Conservation (phyloP, 805 yeast genomes). For the Hanseniaspora occidentalis region DNA sequence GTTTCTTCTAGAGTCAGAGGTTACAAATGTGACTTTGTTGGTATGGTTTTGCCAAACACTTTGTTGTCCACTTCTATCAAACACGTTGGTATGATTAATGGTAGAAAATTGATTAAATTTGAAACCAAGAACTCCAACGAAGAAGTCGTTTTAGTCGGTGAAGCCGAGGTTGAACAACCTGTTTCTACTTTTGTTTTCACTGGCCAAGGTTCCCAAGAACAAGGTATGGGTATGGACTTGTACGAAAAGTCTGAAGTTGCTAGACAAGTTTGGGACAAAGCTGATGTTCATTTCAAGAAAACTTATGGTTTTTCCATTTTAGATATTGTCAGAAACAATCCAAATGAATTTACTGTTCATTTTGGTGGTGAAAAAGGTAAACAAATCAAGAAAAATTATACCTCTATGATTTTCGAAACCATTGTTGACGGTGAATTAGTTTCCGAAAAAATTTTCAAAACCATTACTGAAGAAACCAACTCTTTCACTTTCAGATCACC, state of each 20-base stretch:
- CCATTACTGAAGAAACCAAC: conserved; percentile 66
- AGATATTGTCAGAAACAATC: conserved; percentile 91
- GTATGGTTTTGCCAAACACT: conserved; percentile 97
- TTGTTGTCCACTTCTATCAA: conserved; percentile 75
- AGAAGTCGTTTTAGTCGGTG: conserved; percentile 76
- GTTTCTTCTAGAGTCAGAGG: conserved; percentile 94
- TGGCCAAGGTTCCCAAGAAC: conserved; percentile 99
- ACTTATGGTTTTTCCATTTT: conserved; percentile 96
- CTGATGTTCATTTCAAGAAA: conserved; percentile 81
- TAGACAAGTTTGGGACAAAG: conserved; percentile 92
- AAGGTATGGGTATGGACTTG: conserved; percentile 99
- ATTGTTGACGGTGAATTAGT: conserved; percentile 72
- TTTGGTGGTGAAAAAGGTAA: conserved; percentile 98
- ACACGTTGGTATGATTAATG: conserved; percentile 98
- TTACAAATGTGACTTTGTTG: conserved; percentile 78
- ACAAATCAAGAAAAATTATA: conserved; percentile 85
- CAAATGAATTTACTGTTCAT: conserved; percentile 87
- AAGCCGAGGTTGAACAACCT: conserved; percentile 98
- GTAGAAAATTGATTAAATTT: conserved; percentile 92
- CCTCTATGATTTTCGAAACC: conserved; percentile 95
- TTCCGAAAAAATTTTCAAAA: conserved; percentile 93
- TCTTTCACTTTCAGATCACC: conserved; percentile 85
- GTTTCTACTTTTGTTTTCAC: conserved; percentile 93
- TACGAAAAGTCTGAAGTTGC: conserved; percentile 88
- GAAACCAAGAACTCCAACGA: conserved; percentile 78